Base-by-base conservation (phyloP, 306 rosid species). In the Medicago lupulina region DNA sequence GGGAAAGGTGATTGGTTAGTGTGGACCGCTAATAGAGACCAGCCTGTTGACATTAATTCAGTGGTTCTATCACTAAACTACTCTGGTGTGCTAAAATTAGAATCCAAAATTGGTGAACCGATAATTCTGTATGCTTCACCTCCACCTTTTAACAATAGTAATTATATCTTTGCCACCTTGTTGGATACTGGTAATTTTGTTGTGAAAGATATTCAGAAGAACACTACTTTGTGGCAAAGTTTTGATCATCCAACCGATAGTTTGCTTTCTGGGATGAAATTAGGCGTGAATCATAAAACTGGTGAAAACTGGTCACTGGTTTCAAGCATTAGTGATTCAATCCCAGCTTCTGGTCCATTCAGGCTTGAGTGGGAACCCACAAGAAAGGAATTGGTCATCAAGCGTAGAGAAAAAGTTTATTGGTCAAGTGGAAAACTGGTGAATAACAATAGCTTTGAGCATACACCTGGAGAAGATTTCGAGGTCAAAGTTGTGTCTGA, bases 331-430 rank as follows among this genome's bases (percentile, higher is more conserved):
- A 17, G 31, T 11, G 0, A 0, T 0, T 0, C 4, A 0, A 15
- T 3, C 10, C 25, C 36, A 2, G 5, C 14, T 12, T 3, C 73
- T 0, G 83, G 88, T 38, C 9, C 79, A 8, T 84, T 81, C 58
- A 70, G 4, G 1, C 73, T 84, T 57, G 81, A 74, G 31, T 84
- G 88, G 83, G 83, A 84, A 2, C 41, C 85, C 2, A 64, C 1
- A 9, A 13, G 1, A 12, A 16, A 0, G 4, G 43, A 68, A 18
- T 39, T 80, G 71, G 14, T 68, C 13, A 80, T 80, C 40, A 62
- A 17, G 41, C 5, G 14, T 18, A 7, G 14, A 14, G 64, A 21
- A 9, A n/a, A 39, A 25, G 21, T 79, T 1, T 66, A 19, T 8
- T 73, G 70, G 83, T 40, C 2, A 7, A 79, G 82, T 19, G 40